Conservation (phyloP, 1,284 basidiomycete species). For the Moesziomyces parantarcticus region DNA sequence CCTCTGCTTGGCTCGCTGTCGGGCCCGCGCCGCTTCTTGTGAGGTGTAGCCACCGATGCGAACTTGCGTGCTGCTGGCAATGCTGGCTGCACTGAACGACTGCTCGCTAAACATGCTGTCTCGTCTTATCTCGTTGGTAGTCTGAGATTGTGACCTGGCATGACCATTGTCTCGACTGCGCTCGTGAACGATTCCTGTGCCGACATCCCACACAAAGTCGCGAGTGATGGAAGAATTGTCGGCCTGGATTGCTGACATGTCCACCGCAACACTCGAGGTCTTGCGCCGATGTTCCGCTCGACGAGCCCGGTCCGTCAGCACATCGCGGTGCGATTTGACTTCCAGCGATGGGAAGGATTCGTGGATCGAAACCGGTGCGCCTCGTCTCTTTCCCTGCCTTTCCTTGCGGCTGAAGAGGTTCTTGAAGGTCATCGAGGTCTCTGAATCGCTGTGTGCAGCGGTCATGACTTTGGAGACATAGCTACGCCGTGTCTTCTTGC, state of each 20-base stretch:
- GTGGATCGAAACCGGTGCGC: constrained; percentile 26
- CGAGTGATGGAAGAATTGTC: constrained; percentile 17
- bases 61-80: constrained; percentile 36
- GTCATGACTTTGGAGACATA: constrained; percentile 10
- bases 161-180: constrained; percentile 1
- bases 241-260: constrained; percentile 19
- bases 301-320: constrained; percentile 32
- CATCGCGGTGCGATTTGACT: constrained; percentile 35
- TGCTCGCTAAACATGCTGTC: constrained; percentile 23
- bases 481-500: background rate
- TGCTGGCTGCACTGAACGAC: constrained; percentile 19
- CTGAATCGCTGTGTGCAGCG: constrained; percentile 3
- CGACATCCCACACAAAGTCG: constrained; percentile 31
- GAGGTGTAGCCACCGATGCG: constrained; percentile 40
- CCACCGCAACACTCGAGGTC: constrained; percentile 22
- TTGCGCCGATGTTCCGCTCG: constrained; percentile 24
- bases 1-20: constrained; percentile 15
- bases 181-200: constrained; percentile 23
- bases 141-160: background rate
- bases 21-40: constrained; percentile 28
- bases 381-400: background rate
- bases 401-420: constrained; percentile 22
- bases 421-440: background rate
- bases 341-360: constrained; percentile 47
- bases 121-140: constrained; percentile 4